Percentiles rank a stretch among this genome's conserved stretches.
Evolutionary conservation across 495 filamentous ascomycete genomes (phyloP).

Genomic region (Xylaria castorea): DNA sequence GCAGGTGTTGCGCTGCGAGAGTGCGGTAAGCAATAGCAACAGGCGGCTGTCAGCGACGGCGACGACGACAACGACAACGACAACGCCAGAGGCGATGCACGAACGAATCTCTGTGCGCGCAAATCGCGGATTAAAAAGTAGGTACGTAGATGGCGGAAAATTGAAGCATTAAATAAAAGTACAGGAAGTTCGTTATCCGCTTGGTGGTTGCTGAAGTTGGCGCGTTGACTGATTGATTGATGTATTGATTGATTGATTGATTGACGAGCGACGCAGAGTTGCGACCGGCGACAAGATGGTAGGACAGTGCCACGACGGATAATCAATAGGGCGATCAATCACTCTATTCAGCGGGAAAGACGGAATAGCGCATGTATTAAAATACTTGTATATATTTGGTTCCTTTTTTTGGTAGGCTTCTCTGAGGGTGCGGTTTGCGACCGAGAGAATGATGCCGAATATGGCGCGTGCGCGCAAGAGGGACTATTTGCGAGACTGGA

Average conservation of each 20-base stretch:
- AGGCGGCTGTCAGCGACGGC: conserved; percentile 2
- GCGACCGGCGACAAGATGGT: conserved; percentile 26
- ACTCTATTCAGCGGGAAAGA: conserved; percentile 26
- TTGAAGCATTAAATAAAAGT: conserved; percentile 20
- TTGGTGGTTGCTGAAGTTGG: conserved; percentile 10
- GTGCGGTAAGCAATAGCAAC: conserved; percentile 1
- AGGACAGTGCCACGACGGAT: conserved; percentile 21
- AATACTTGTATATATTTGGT: conserved; percentile 20
- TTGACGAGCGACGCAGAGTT: conserved; percentile 10
- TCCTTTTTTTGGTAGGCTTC: conserved; percentile 10
- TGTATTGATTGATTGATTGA: conserved; percentile 7
- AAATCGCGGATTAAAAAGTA: conserved; percentile 24
- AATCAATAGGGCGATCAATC: conserved; percentile 28
- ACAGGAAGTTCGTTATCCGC: conserved; percentile 1
- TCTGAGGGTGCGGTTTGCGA: conserved; percentile 23
- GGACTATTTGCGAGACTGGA: conserved; percentile 6
- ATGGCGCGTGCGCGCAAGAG: conserved; percentile 17
- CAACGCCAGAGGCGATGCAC: conserved; percentile 19
- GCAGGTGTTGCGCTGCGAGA: conserved; percentile 16
- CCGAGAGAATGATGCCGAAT: conserved; percentile 22
- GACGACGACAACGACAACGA: conserved; percentile 12
- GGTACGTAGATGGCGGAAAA: not conserved
- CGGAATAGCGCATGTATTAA: conserved; percentile 24
- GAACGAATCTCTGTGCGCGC: conserved; percentile 10
- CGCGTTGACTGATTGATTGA: conserved; percentile 12